Conservation (phyloP, 495 filamentous ascomycete species). For the Stereocaulon alpinum region DNA sequence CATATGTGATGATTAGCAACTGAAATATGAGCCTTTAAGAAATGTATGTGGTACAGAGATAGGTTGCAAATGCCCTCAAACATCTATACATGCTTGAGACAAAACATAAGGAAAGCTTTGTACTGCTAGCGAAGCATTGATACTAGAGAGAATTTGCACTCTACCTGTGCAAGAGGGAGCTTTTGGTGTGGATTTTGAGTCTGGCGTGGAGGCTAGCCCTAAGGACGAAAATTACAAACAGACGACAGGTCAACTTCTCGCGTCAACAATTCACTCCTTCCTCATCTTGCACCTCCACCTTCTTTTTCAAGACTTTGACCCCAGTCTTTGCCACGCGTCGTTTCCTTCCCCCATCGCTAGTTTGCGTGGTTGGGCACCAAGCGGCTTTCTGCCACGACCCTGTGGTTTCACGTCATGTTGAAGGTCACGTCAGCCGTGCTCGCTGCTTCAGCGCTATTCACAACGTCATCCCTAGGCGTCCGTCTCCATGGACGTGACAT, state of each 20-base stretch:
- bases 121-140: no score
- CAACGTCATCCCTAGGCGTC: constrained; percentile 3
- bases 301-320: neutral
- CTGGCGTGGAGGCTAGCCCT: no score
- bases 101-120: no score
- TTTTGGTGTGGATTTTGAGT: no score
- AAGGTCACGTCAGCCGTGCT: neutral
- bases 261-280: neutral
- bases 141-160: no score
- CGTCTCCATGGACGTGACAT: constrained; percentile 20
- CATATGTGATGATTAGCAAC: no score
- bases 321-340: neutral
- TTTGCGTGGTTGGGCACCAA: neutral
- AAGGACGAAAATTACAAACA: no score
- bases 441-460: neutral
- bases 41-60: neutral
- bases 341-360: neutral
- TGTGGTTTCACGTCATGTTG: neutral
- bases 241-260: no score
- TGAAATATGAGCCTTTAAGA: neutral
- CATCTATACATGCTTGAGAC: no score
- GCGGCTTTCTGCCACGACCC: neutral
- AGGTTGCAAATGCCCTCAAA: neutral
- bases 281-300: neutral
- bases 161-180: no score